Evolutionary conservation across 2,329 filamentous ascomycete genomes (phyloP), one percentile per base, ranked within the genome.

Genomic region (Sporothrix schenckii): DNA sequence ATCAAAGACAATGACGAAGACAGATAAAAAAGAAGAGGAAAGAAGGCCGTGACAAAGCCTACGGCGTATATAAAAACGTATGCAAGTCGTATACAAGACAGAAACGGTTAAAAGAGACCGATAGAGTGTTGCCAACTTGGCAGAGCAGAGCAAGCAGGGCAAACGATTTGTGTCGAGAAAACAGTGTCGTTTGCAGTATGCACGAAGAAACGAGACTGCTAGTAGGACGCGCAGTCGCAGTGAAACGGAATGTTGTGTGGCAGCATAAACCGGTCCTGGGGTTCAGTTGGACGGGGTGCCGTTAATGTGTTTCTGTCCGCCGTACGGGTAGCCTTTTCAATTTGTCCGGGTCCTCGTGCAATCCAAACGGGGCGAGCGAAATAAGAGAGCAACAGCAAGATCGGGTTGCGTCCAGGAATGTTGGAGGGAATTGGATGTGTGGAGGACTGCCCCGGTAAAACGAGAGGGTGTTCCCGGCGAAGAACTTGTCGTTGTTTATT

Each of bases 221-320:
- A 49, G 50, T 50, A 54, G 21, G 66, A 27, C 52, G 58, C 69
- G 66, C 44, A 39, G 41, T 60, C 24, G 58, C 66, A 66, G 27
- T 24, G 47, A 44, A 39, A 41, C 53, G 70, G 67, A 71, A 71
- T 69, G 70, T 61, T 54, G 70, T 49, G 67, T 69, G 66, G 67
- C 34, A 34, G 6, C 34, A 34, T 34, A 53, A 52, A 54, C 34
- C 70, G 54, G 52, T 34, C 52, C 34, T 60, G 53, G 61, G 21
- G 44, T 69, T 69, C 68, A 44, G 44, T 63, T 53, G 68, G 47
- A 47, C 67, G 56, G 30, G 27, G 47, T 41, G 41, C 24, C n/a
- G 54, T 53, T 52, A 9, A 34, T 63, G 67, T n/a, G 56, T 16
- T n/a, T 53, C 47, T 68, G 53, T 30, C 24, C 39, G 24, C 34